These are phyloP conservation scores for Talaromyces sp. DNA, from an alignment of 2,329 filamentous ascomycete genomes.

Conservation along the genomic window DNA sequence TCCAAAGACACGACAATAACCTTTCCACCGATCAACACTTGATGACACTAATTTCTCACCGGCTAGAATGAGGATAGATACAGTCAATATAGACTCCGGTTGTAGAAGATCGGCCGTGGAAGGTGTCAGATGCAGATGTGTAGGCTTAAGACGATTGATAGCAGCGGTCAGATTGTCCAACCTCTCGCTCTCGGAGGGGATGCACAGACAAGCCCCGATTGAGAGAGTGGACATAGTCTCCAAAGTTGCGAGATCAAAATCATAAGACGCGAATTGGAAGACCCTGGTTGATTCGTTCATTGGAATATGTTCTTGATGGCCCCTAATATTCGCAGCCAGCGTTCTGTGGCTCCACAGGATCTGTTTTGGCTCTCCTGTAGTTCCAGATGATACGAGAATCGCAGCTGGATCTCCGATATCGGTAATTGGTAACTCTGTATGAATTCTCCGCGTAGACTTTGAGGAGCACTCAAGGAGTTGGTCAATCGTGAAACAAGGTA, in stretches of 20 bases:
- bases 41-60: slow-evolving; percentile 2
- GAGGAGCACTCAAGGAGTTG: neutral
- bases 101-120: slow-evolving; percentile 7
- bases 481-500: neutral
- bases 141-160: slow-evolving; percentile 34
- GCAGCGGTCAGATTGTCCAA: slow-evolving; percentile 30
- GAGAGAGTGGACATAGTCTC: slow-evolving; percentile 38
- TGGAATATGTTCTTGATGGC: slow-evolving; percentile 7
- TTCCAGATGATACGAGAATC: slow-evolving; percentile 37
- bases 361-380: slow-evolving; percentile 47
- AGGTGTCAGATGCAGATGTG: slow-evolving; percentile 3
- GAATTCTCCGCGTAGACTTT: neutral
- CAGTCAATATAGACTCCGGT: neutral
- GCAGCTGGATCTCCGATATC: neutral
- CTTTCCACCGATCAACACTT: slow-evolving; percentile 38
- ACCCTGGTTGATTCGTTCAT: slow-evolving; percentile 37
- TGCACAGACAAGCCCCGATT: slow-evolving; percentile 9
- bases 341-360: slow-evolving; percentile 39
- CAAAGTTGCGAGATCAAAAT: slow-evolving; percentile 25
- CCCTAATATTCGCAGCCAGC: slow-evolving; percentile 29
- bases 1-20: slow-evolving; percentile 20
- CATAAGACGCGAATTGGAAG: slow-evolving; percentile 39
- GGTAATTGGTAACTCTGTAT: neutral
- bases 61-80: slow-evolving; percentile 2
- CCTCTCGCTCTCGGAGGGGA: slow-evolving; percentile 32